These are phyloP conservation scores for Globisporangium acanthophoron DNA, from an alignment of 352 stramenopile genomes.

Conservation along the genomic window DNA sequence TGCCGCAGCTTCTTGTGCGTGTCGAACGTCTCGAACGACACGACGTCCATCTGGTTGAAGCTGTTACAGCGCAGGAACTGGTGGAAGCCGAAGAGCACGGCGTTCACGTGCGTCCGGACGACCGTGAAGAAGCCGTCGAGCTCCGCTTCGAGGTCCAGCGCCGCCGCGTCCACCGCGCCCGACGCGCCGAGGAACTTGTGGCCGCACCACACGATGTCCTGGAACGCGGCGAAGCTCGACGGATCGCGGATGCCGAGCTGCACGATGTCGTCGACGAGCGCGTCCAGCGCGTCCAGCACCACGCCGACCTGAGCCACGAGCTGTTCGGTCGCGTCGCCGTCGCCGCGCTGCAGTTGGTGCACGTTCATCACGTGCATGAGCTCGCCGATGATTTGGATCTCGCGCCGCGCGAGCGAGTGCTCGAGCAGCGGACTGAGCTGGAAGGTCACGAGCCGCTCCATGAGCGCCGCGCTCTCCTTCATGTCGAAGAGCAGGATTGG, in stretches of 20 bases:
- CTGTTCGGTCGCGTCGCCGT: background rate
- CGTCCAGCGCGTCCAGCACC: conserved; percentile 41
- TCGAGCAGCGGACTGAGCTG: conserved; percentile 76
- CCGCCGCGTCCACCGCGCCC: conserved; percentile 9
- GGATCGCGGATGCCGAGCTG: conserved; percentile 53
- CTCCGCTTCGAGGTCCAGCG: conserved; percentile 19
- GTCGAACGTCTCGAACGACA: conserved; percentile 72
- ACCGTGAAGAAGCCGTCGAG: conserved; percentile 42
- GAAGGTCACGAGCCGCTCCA: conserved; percentile 68
- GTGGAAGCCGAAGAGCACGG: conserved; percentile 69
- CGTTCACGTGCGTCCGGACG: conserved; percentile 60
- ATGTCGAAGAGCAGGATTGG: conserved; percentile 81
- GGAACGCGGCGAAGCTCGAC: conserved; percentile 65
- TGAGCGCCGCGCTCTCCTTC: conserved; percentile 57
- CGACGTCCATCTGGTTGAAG: conserved; percentile 70
- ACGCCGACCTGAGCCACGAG: conserved; percentile 22
- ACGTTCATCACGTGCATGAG: conserved; percentile 59
- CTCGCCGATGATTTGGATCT: conserved; percentile 51
- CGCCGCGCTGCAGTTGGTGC: conserved; percentile 18
- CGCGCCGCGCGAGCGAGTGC: conserved; percentile 54
- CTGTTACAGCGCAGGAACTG: conserved; percentile 71
- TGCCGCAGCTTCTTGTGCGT: conserved; percentile 55
- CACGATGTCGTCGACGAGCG: conserved; percentile 47
- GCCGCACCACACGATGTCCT: conserved; percentile 84
- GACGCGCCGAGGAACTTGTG: conserved; percentile 37